These are phyloP conservation scores for Cyberlindnera amylophila DNA, from an alignment of 805 yeast genomes.

Conservation along the genomic window DNA sequence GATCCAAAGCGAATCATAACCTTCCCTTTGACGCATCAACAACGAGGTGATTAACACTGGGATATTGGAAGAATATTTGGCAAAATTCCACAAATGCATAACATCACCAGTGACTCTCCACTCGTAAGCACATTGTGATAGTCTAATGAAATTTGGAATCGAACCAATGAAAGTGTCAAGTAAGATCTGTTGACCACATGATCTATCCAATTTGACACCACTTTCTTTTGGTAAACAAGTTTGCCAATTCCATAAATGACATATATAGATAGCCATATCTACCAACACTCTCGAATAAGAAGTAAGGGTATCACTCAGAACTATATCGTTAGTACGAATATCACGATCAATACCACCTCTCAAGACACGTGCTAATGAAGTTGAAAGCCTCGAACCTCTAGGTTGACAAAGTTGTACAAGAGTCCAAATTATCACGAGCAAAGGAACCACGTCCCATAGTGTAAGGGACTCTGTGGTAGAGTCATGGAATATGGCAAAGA, in stretches of 20 bases:
- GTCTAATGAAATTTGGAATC: constrained; percentile 70
- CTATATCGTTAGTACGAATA: constrained; percentile 68
- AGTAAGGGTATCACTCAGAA: constrained; percentile 79
- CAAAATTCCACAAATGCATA: constrained; percentile 63
- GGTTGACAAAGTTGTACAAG: constrained; percentile 8
- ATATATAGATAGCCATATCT: constrained; percentile 58
- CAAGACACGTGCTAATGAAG: constrained; percentile 46
- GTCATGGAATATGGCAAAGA: constrained; percentile 2
- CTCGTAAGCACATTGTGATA: constrained; percentile 79
- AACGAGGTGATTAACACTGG: constrained; percentile 46
- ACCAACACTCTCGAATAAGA: constrained; percentile 75
- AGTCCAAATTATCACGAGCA: constrained; percentile 4
- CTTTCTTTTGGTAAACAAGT: constrained; percentile 31
- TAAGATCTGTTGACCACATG: constrained; percentile 31
- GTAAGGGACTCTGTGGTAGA: constrained; percentile 1
- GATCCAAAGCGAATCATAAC: constrained; percentile 25
- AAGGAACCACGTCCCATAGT: constrained; percentile 13
- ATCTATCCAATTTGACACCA: constrained; percentile 29
- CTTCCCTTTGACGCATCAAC: constrained; percentile 17
- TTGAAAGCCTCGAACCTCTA: constrained; percentile 4
- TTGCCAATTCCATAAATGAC: constrained; percentile 40
- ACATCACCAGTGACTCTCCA: constrained; percentile 45
- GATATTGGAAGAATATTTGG: constrained; percentile 67
- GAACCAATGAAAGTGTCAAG: constrained; percentile 36
- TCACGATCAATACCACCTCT: constrained; percentile 53